A percentile compares a stretch with the other conserved stretches of the same genome.
Conservation (phyloP, 495 filamentous ascomycete species). For the Trichoderma reesei region DNA sequence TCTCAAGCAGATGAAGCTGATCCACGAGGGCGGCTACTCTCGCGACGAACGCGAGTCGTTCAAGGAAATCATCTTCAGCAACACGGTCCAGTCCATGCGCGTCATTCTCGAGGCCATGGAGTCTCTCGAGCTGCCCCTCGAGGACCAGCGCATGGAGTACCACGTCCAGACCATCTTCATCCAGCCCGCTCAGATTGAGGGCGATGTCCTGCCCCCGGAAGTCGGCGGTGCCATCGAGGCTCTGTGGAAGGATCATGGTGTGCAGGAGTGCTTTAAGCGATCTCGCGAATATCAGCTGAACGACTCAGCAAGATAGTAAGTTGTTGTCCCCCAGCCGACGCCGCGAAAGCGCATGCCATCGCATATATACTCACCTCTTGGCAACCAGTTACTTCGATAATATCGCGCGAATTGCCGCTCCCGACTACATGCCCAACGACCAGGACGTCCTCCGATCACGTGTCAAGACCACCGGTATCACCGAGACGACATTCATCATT, state of each 20-base stretch:
- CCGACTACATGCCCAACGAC: conserved; percentile 93
- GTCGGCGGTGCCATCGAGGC: conserved; percentile 88
- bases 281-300: conserved; percentile 96
- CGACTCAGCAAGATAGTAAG: conserved; percentile 96
- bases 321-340: conserved; percentile 17
- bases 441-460: conserved; percentile 95
- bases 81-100: conserved; percentile 92
- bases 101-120: conserved; percentile 97
- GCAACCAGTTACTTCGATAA: conserved; percentile 84
- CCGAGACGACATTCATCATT: conserved; percentile 96
- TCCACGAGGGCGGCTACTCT: conserved; percentile 72
- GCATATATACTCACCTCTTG: conserved; percentile 30
- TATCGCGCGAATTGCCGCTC: conserved; percentile 80
- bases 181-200: conserved; percentile 91
- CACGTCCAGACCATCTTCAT: conserved; percentile 94
- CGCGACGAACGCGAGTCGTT: conserved; percentile 71
- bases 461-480: conserved; percentile 99
- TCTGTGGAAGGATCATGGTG: conserved; percentile 89
- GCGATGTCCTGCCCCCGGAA: conserved; percentile 87
- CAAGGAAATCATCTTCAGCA: conserved; percentile 98
- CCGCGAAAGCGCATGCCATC: neutral
- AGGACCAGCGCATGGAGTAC: conserved; percentile 81
- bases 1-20: conserved; percentile 97
- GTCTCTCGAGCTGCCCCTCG: conserved; percentile 78
- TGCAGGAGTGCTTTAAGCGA: conserved; percentile 90